Evolutionary conservation across 345 rosid species (phyloP).

Genomic region (Kernera saxatilis): DNA sequence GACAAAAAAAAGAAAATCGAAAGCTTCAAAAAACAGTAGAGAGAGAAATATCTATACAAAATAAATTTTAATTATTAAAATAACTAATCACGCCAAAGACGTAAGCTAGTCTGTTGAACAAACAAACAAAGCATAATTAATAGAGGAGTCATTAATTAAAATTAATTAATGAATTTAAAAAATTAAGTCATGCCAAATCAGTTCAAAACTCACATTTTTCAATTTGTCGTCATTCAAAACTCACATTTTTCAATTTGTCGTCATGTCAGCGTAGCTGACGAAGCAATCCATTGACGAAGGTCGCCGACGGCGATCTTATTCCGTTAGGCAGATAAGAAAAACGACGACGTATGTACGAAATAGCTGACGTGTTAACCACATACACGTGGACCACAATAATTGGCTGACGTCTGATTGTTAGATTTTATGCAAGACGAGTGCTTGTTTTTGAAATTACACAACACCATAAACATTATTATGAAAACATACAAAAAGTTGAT

Average conservation of each 20-base stretch:
- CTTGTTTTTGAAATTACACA: not conserved
- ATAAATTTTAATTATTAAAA: not conserved
- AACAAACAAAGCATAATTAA: constrained; percentile 2
- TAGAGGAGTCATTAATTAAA: not conserved
- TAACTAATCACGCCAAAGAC: constrained; percentile 23
- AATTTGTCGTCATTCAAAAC: constrained; percentile 20
- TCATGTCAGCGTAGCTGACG: constrained; percentile 12
- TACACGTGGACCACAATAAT: not conserved
- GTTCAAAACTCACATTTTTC: not conserved
- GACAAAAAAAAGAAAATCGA: constrained; percentile 1
- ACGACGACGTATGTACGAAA: constrained; percentile 11
- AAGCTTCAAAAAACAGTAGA: not conserved
- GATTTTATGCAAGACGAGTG: not conserved
- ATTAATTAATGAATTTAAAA: not conserved
- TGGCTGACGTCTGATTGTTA: constrained; percentile 5
- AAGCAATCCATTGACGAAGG: constrained; percentile 14
- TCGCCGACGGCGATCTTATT: constrained; percentile 9
- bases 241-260: constrained; percentile 18
- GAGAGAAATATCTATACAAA: not conserved
- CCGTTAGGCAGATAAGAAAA: not conserved
- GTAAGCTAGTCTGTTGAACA: constrained; percentile 16
- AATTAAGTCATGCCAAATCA: constrained; percentile 15
- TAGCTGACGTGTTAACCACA: constrained; percentile 13
- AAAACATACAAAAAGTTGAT: not conserved
- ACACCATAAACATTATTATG: not conserved